Conservation (phyloP, 1,284 basidiomycete genomes). For the Xanthoconium separans region DNA sequence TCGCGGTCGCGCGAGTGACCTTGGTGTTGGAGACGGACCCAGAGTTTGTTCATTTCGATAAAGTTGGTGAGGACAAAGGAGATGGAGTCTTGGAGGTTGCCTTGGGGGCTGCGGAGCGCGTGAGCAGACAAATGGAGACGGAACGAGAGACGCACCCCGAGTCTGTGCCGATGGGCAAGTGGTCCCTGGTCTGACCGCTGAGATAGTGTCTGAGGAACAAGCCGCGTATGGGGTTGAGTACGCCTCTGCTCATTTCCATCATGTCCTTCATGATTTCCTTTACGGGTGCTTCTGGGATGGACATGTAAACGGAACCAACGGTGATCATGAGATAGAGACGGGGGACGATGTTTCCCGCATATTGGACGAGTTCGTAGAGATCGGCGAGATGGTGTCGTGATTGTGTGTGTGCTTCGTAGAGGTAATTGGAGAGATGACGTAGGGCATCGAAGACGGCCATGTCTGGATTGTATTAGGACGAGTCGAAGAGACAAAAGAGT, state of each 20-base stretch:
- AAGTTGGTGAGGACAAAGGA: slow-evolving; percentile 95
- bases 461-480: slow-evolving; percentile 47
- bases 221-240: slow-evolving; percentile 90
- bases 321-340: slow-evolving; percentile 97
- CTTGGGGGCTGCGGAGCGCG: slow-evolving; percentile 58
- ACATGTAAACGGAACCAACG: slow-evolving; percentile 97
- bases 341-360: slow-evolving; percentile 92
- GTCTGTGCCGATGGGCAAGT: slow-evolving; percentile 84
- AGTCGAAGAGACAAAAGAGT: background rate
- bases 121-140: background rate
- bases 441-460: slow-evolving; percentile 97
- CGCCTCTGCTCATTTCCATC: slow-evolving; percentile 97
- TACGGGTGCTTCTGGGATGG: slow-evolving; percentile 89
- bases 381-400: slow-evolving; percentile 92
- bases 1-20: slow-evolving; percentile 94
- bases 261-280: slow-evolving; percentile 99
- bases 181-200: slow-evolving; percentile 91
- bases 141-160: slow-evolving; percentile 59
- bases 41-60: slow-evolving; percentile 99
- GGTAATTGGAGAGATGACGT: slow-evolving; percentile 89
- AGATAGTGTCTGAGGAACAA: slow-evolving; percentile 93
- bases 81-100: slow-evolving; percentile 91
- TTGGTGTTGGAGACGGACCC: slow-evolving; percentile 95
- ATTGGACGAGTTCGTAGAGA: slow-evolving; percentile 96
- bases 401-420: slow-evolving; percentile 89